Percentiles rank a stretch among this genome's conserved stretches.
phyloP scores from a whole-genome alignment of 2,329 filamentous ascomycete species.

The Helicocarpus griseus region DNA sequence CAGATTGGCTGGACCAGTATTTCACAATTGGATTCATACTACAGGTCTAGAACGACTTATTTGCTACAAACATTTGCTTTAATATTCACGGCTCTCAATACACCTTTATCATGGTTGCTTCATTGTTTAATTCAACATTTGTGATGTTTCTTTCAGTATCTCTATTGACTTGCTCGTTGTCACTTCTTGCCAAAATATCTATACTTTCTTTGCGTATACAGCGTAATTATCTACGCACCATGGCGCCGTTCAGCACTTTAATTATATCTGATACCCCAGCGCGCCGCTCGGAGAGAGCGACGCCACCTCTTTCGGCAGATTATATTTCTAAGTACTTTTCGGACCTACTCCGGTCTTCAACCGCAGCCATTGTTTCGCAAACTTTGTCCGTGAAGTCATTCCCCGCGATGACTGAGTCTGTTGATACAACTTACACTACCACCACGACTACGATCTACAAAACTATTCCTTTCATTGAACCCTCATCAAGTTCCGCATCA shows the following conservation, averaged over 20 bases:
- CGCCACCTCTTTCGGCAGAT: not conserved
- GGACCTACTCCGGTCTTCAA: not conserved
- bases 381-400: not conserved
- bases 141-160: not conserved
- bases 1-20: not conserved
- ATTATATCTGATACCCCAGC: not conserved
- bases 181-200: not conserved
- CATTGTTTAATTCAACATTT: not conserved
- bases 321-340: not conserved
- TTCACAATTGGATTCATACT: not conserved
- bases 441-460: not conserved
- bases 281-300: not conserved
- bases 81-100: not conserved
- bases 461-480: not conserved
- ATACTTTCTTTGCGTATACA: not conserved
- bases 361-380: too few species aligned
- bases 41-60: not conserved
- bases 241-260: not conserved
- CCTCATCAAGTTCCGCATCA: not conserved
- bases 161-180: not conserved
- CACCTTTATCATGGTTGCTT: not conserved
- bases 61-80: not conserved
- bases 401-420: not conserved
- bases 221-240: not conserved
- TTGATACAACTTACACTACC: not conserved